Conservation (phyloP, 108 stramenopile species). For the Mayamaea pseudoterrestris region DNA sequence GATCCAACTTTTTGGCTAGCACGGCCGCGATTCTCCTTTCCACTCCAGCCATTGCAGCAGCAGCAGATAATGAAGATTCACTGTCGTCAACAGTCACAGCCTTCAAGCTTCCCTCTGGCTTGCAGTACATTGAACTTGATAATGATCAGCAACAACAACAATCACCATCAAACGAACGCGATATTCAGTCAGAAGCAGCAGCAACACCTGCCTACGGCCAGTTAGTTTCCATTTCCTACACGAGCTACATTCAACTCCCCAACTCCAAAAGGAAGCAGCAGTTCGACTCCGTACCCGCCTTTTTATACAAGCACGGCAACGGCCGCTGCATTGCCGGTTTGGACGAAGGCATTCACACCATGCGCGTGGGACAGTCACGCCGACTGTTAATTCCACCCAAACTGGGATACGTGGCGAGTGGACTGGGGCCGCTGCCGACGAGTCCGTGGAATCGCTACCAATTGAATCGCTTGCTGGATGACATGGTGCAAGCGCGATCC, state of each 20-base stretch:
- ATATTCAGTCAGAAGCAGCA: conserved; percentile 24
- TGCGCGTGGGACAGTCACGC: conserved; percentile 62
- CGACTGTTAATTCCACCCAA: conserved; percentile 77
- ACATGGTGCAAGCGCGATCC: conserved; percentile 58
- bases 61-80: not conserved
- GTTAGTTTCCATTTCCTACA: conserved; percentile 58
- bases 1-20: no score
- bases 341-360: conserved; percentile 77
- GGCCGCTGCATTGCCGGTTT: conserved; percentile 64
- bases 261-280: conserved; percentile 15
- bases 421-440: conserved; percentile 64
- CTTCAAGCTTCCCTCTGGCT: conserved; percentile 58
- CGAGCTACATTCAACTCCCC: conserved; percentile 68
- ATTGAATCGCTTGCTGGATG: conserved; percentile 43
- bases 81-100: no score
- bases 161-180: no score
- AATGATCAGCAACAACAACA: no score
- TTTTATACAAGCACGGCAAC: conserved; percentile 80
- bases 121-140: conserved; percentile 73
- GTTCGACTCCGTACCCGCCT: conserved; percentile 45
- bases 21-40: no score
- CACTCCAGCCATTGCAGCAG: not conserved
- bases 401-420: conserved; percentile 52
- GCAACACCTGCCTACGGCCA: conserved; percentile 60
- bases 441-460: conserved; percentile 49